A percentile compares a stretch with the other conserved stretches of the same genome.
Conservation (phyloP, 441 rosid species). For the Erodium trifolium region DNA sequence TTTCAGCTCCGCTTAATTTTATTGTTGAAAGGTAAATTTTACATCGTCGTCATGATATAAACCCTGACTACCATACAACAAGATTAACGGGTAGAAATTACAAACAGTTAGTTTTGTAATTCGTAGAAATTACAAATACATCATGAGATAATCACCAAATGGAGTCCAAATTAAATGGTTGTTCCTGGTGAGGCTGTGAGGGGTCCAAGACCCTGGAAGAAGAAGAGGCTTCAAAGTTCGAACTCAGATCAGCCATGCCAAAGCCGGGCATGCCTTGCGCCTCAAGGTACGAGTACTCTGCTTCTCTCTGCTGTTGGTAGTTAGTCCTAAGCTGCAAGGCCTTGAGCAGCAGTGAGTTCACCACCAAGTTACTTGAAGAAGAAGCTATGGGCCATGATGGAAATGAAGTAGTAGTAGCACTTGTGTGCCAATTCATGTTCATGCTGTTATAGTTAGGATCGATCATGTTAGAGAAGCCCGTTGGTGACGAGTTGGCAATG, state of each 20-base stretch:
- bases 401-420: slow-evolving; percentile 10
- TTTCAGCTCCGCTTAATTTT: no score
- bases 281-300: slow-evolving; percentile 26
- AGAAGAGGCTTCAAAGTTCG: slow-evolving; percentile 36
- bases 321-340: slow-evolving; percentile 58
- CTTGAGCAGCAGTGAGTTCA: slow-evolving; percentile 74
- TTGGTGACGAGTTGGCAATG: slow-evolving; percentile 29
- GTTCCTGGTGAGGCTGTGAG: slow-evolving; percentile 53
- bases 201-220: no score
- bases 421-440: slow-evolving; percentile 31
- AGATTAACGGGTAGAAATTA: no score
- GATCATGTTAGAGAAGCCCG: slow-evolving; percentile 16
- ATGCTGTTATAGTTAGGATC: no score
- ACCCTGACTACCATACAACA: no score
- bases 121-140: neutral
- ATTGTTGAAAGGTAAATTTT: no score
- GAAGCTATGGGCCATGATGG: slow-evolving; percentile 39
- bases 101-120: neutral
- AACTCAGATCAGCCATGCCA: slow-evolving; percentile 19
- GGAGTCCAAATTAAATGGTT: slow-evolving; percentile 68
- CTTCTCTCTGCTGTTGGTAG: slow-evolving; percentile 22
- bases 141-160: slow-evolving; percentile 34
- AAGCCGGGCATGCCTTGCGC: slow-evolving; percentile 30
- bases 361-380: slow-evolving; percentile 27
- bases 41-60: no score